Base-by-base conservation (phyloP, 257 asterid genomes). In the Lithospermum erythrorhizon region DNA sequence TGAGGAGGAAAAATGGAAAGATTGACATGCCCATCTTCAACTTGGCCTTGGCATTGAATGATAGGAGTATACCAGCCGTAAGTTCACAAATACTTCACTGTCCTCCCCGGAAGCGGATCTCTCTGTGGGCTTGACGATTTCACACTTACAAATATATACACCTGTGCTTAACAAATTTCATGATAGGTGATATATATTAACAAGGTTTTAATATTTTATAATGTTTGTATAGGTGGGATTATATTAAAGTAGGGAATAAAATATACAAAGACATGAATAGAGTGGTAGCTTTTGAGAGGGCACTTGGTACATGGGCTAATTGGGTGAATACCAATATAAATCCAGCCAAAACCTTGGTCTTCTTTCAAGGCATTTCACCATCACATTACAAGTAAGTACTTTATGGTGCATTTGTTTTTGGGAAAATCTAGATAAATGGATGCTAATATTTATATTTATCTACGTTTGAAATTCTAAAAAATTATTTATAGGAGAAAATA, bases 41-140 rank as follows among this genome's bases (percentile, higher is more conserved):
- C 57, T n/a, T n/a, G n/a, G n/a, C 84, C 97, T 3, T 84, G 90
- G 95, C 95, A 89, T 59, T 86, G 95, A 95, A 86, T 94, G 95
- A 79, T 91, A 57, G 95, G 97, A 53, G 54, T 70, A 6, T 37
- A 79, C 9, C 97, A 89, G 75, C 89, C 94, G 96, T 86, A 20
- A 58, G 87, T 76, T 37, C 57, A 53, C 57, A 53, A 53, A 53
- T 6, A 53, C 22, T 53, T 17, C 11, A 53, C 17, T 7, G n/a
- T n/a, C n/a, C n/a, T n/a, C n/a, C n/a, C n/a, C n/a, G n/a, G n/a
- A n/a, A n/a, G n/a, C n/a, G n/a, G n/a, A n/a, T n/a, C n/a, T n/a
- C n/a, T n/a, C n/a, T n/a, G n/a, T n/a, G n/a, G n/a, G n/a, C n/a
- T n/a, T n/a, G n/a, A n/a, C n/a, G n/a, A n/a, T n/a, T n/a, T n/a